A percentile compares a stretch with the other conserved stretches of the same genome.
These are phyloP conservation scores for Heterococcus sp. DNA, from an alignment of 108 stramenopile species.

Conservation along the genomic window DNA sequence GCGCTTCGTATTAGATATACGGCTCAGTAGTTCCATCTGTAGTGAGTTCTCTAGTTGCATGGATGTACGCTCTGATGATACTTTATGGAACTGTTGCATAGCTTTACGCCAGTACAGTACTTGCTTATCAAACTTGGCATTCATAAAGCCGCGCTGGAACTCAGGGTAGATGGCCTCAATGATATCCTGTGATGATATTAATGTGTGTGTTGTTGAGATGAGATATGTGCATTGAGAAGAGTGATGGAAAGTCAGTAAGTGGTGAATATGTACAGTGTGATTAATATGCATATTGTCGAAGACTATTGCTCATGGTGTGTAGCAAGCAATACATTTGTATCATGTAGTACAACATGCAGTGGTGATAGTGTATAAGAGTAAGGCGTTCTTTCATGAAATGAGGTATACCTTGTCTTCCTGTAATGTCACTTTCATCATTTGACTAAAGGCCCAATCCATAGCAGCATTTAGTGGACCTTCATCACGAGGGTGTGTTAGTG, in stretches of 20 bases:
- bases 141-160: constrained; percentile 35
- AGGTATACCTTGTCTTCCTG: constrained; percentile 30
- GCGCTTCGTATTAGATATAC: constrained; percentile 15
- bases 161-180: constrained; percentile 31
- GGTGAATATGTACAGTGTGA: too few species aligned
- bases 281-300: too few species aligned
- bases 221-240: too few species aligned
- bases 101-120: constrained; percentile 24
- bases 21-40: constrained; percentile 34
- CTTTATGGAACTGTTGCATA: constrained; percentile 5
- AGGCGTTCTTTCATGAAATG: not conserved
- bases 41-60: constrained; percentile 24
- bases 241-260: too few species aligned
- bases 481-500: constrained; percentile 18
- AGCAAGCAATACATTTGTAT: too few species aligned
- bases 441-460: constrained; percentile 17
- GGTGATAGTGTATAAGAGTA: not conserved
- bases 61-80: constrained; percentile 7
- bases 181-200: constrained; percentile 9
- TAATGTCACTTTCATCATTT: constrained; percentile 38
- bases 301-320: too few species aligned
- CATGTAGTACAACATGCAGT: too few species aligned
- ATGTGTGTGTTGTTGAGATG: too few species aligned
- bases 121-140: constrained; percentile 29
- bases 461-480: constrained; percentile 33